phyloP scores from a whole-genome alignment of 129 eudicot genomes.

The Lactuca sativa region DNA sequence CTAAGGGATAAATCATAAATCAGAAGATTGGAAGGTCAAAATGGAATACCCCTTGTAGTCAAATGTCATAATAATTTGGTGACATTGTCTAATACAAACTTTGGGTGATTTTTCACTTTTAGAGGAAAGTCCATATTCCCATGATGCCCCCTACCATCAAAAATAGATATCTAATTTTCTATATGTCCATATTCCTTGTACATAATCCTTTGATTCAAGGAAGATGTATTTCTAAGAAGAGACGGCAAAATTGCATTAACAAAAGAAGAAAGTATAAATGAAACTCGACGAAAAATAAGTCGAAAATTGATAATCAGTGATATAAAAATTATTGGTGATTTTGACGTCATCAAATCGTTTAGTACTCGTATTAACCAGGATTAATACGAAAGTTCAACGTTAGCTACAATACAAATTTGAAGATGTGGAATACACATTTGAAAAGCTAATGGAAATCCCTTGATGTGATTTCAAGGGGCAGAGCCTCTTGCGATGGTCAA shows the following conservation, averaged over 20 bases:
- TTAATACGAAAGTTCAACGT: too few species aligned
- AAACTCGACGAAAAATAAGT: too few species aligned
- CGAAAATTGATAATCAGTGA: too few species aligned
- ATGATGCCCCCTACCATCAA: constrained; percentile 13
- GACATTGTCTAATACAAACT: not conserved
- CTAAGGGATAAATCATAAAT: too few species aligned
- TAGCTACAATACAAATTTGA: too few species aligned
- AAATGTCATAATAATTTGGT: not conserved
- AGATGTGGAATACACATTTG: too few species aligned
- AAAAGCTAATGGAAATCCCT: too few species aligned
- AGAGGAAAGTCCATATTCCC: not conserved
- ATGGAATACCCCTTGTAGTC: not conserved
- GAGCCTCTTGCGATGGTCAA: too few species aligned
- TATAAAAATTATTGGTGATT: too few species aligned
- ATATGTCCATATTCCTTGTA: constrained; percentile 3
- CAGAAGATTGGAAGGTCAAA: not conserved
- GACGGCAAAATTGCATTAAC: not conserved
- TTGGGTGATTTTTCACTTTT: constrained; percentile 17
- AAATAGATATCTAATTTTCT: not conserved
- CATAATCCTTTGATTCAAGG: not conserved
- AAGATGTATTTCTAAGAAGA: not conserved
- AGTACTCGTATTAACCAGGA: too few species aligned
- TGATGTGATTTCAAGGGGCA: too few species aligned
- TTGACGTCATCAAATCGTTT: too few species aligned
- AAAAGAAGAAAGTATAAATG: not conserved